Conservation (phyloP, 768 basidiomycete genomes). For the Amanita jacksonii region DNA sequence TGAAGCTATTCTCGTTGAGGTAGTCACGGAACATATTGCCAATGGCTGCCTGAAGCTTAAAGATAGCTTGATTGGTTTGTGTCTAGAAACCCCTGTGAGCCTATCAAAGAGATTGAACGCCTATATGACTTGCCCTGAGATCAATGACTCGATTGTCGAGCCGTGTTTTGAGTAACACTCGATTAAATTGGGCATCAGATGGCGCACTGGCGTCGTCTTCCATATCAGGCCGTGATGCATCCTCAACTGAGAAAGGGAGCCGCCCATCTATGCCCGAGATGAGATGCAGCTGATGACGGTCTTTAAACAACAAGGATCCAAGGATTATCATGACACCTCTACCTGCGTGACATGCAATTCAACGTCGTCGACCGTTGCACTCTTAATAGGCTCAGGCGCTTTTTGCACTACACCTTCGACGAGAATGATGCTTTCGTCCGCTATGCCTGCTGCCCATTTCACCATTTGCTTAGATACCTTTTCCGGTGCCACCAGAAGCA, state of each 20-base stretch:
- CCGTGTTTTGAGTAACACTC: slow-evolving; percentile 86
- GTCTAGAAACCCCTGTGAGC: slow-evolving; percentile 42
- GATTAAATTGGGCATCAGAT: slow-evolving; percentile 55
- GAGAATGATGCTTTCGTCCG: slow-evolving; percentile 85
- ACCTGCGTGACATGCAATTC: slow-evolving; percentile 85
- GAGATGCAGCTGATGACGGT: slow-evolving; percentile 62
- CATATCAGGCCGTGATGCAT: slow-evolving; percentile 74
- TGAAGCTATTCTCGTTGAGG: slow-evolving; percentile 66
- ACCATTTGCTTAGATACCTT: slow-evolving; percentile 96
- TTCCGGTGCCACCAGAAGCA: slow-evolving; percentile 61
- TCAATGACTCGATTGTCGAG: slow-evolving; percentile 92
- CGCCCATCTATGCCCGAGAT: slow-evolving; percentile 70
- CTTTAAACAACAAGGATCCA: slow-evolving; percentile 4
- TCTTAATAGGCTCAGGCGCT: slow-evolving; percentile 81
- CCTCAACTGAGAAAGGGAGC: slow-evolving; percentile 88
- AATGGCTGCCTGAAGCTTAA: slow-evolving; percentile 85
- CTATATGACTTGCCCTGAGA: slow-evolving; percentile 56
- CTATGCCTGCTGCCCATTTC: slow-evolving; percentile 74
- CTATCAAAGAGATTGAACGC: slow-evolving; percentile 1
- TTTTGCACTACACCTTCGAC: slow-evolving; percentile 78
- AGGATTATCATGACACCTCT: slow-evolving; percentile 12
- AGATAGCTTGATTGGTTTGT: slow-evolving; percentile 91
- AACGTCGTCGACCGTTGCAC: slow-evolving; percentile 77
- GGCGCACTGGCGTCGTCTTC: slow-evolving; percentile 37
- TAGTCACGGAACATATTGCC: slow-evolving; percentile 81